Evolutionary conservation across 805 yeast species (phyloP).

Genomic region (Alloascoidea africana): DNA sequence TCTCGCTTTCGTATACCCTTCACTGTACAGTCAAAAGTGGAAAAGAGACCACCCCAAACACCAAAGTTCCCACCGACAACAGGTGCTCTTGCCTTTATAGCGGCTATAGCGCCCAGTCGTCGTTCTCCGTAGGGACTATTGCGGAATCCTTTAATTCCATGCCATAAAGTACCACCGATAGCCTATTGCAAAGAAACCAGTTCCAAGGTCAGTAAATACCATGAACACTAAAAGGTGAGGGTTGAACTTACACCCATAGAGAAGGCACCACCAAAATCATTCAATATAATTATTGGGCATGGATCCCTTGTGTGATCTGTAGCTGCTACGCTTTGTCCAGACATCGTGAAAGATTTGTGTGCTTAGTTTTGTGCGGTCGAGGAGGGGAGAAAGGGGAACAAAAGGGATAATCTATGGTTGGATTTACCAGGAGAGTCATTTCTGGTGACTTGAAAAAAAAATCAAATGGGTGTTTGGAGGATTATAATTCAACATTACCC

Average conservation of each 20-base stretch:
- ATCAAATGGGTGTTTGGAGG: no score
- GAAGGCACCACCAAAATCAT: slow-evolving; percentile 98
- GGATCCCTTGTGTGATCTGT: slow-evolving; percentile 99
- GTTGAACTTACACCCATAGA: slow-evolving; percentile 78
- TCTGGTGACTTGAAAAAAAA: no score
- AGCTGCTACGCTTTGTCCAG: no score
- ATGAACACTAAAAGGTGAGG: neutral
- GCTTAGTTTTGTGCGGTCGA: no score
- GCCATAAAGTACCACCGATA: slow-evolving; percentile 98
- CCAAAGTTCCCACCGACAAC: slow-evolving; percentile 98
- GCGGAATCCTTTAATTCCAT: slow-evolving; percentile 96
- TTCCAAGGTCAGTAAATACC: neutral
- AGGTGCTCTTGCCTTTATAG: slow-evolving; percentile 93
- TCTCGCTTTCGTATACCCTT: slow-evolving; percentile 94
- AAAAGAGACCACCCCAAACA: slow-evolving; percentile 98
- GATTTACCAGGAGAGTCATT: no score
- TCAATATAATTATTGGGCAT: slow-evolving; percentile 90
- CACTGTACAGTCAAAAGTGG: slow-evolving; percentile 89
- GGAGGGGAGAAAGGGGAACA: no score
- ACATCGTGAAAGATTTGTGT: no score
- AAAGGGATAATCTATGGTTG: no score
- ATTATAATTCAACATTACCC: no score
- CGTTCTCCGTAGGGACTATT: slow-evolving; percentile 97
- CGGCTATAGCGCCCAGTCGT: slow-evolving; percentile 74
- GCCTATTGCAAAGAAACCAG: slow-evolving; percentile 15